Conservation (phyloP, 2,329 filamentous ascomycete species). For the Pochonia chlamydosporia region DNA sequence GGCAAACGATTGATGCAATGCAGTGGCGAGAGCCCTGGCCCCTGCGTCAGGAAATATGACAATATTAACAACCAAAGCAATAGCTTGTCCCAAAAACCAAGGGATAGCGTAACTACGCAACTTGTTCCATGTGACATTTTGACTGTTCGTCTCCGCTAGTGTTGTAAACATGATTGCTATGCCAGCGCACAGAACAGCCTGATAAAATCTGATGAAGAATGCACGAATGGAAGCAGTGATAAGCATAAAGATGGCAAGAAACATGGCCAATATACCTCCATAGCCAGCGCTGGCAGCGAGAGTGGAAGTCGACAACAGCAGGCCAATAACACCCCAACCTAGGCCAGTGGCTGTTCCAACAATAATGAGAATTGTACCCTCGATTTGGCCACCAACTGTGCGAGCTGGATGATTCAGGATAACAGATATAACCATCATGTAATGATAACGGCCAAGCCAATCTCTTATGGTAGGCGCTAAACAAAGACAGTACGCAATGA, state of each 20-base stretch:
- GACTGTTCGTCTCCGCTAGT: constrained; percentile 40
- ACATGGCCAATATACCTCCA: constrained; percentile 50
- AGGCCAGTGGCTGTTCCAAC: constrained; percentile 47
- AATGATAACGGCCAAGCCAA: constrained; percentile 49
- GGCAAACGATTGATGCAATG: constrained; percentile 40
- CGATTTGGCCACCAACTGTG: constrained; percentile 50
- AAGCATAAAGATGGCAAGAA: constrained; percentile 47
- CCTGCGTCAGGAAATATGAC: constrained; percentile 50
- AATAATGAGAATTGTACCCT: constrained; percentile 48
- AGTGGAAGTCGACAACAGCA: constrained; percentile 49
- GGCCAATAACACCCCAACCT: constrained; percentile 48
- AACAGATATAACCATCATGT: constrained; percentile 51
- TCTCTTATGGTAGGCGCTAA: constrained; percentile 40
- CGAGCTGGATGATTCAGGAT: constrained; percentile 53
- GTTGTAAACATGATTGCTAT: constrained; percentile 49
- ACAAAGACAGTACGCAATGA: constrained; percentile 49
- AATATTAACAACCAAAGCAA: constrained; percentile 43
- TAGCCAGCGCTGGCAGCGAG: constrained; percentile 38
- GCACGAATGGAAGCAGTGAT: constrained; percentile 46
- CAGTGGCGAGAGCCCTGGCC: constrained; percentile 42
- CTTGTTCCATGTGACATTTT: constrained; percentile 41
- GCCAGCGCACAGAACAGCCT: constrained; percentile 48
- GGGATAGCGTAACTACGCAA: constrained; percentile 47
- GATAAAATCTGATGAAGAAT: constrained; percentile 50
- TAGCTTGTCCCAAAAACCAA: constrained; percentile 49